Conservation (phyloP, 2,329 filamentous ascomycete genomes). For the Hypoxylon sp. region DNA sequence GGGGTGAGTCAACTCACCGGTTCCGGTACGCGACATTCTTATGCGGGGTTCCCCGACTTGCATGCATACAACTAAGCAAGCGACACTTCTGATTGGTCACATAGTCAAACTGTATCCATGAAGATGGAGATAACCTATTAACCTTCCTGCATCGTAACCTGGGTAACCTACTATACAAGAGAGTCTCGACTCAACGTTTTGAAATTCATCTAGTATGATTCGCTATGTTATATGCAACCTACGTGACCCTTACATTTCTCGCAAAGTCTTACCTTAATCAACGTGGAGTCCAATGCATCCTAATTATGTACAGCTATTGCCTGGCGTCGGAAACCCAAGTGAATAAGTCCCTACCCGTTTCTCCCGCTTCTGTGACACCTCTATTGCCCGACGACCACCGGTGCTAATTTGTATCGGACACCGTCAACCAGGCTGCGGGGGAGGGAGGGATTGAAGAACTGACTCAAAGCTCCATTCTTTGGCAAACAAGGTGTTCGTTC, state of each 20-base stretch:
- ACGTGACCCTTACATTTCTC: constrained; percentile 8
- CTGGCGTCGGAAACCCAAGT: constrained; percentile 8
- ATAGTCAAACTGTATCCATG: constrained; percentile 14
- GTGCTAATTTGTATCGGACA: constrained; percentile 5
- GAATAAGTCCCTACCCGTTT: not conserved
- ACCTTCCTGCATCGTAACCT: constrained; percentile 15
- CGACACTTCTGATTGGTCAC: constrained; percentile 25
- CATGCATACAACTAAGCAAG: constrained; percentile 31
- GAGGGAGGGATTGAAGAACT: not conserved
- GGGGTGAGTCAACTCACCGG: constrained; percentile 28
- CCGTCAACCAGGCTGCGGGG: not conserved
- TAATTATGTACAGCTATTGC: constrained; percentile 7
- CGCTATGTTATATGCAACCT: constrained; percentile 17
- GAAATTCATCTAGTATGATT: constrained; percentile 31
- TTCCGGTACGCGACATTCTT: constrained; percentile 20
- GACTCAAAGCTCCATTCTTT: not conserved
- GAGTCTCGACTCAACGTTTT: constrained; percentile 23
- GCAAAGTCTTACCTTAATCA: constrained; percentile 5
- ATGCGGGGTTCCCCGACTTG: constrained; percentile 21
- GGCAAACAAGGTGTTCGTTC: not conserved
- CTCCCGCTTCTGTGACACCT: not conserved
- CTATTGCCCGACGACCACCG: not conserved
- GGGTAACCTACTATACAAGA: constrained; percentile 12
- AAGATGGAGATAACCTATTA: constrained; percentile 17
- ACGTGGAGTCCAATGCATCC: constrained; percentile 8